A percentile compares a stretch with the other conserved stretches of the same genome.
These are phyloP conservation scores for Xylogone sp. DNA, from an alignment of 2,329 filamentous ascomycete species.

Conservation along the genomic window DNA sequence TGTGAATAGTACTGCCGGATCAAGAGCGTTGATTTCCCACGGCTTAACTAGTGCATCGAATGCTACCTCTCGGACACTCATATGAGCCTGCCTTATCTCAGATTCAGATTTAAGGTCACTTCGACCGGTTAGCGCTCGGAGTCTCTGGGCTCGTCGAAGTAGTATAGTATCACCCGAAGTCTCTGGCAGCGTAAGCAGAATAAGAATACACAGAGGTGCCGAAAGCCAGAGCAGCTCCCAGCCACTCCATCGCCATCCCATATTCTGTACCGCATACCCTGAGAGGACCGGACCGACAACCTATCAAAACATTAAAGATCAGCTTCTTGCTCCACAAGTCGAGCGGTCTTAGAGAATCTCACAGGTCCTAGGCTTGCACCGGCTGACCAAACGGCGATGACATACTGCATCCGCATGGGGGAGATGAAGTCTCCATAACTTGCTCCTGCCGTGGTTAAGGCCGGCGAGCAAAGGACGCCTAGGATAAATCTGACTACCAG, in stretches of 20 bases:
- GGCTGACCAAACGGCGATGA: slow-evolving; percentile 52
- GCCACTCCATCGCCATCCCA: slow-evolving; percentile 57
- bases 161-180: slow-evolving; percentile 55
- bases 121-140: slow-evolving; percentile 54
- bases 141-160: slow-evolving; percentile 50
- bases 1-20: slow-evolving; percentile 56
- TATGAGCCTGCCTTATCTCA: slow-evolving; percentile 54
- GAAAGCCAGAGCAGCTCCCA: slow-evolving; percentile 59
- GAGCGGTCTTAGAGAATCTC: not conserved
- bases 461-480: slow-evolving; percentile 61
- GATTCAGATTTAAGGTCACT: slow-evolving; percentile 51
- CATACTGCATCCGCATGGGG: slow-evolving; percentile 48
- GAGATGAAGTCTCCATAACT: slow-evolving; percentile 46
- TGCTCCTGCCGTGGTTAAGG: slow-evolving; percentile 52
- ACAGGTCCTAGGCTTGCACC: slow-evolving; percentile 35
- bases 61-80: slow-evolving; percentile 40
- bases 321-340: slow-evolving; percentile 8
- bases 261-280: slow-evolving; percentile 50
- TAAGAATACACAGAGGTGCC: slow-evolving; percentile 48
- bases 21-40: slow-evolving; percentile 50
- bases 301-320: no score
- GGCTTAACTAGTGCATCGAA: slow-evolving; percentile 55
- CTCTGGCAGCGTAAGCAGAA: slow-evolving; percentile 60
- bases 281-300: slow-evolving; percentile 56
- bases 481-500: slow-evolving; percentile 58